These are phyloP conservation scores for Achaetomium macrosporum DNA, from an alignment of 2,329 filamentous ascomycete species.

Conservation along the genomic window DNA sequence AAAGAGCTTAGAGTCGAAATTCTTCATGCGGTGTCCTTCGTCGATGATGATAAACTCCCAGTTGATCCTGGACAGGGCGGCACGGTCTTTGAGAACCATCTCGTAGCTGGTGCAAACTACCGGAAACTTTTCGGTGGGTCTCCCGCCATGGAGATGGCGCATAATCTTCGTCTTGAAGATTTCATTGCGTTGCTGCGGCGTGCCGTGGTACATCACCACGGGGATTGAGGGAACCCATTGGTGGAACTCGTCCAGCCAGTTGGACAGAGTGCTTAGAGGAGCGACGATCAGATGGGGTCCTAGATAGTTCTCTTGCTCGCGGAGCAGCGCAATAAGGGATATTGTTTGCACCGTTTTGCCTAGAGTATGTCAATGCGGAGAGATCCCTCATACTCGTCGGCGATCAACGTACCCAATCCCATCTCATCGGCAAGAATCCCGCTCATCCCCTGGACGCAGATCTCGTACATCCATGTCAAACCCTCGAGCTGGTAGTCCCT, in stretches of 20 bases:
- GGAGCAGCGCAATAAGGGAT: constrained; percentile 75
- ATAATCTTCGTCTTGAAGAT: constrained; percentile 70
- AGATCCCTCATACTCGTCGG: not conserved
- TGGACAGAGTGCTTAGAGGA: constrained; percentile 83
- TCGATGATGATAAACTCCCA: constrained; percentile 99
- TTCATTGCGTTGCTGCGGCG: constrained; percentile 66
- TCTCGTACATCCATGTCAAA: constrained; percentile 90
- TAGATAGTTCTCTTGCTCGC: constrained; percentile 75
- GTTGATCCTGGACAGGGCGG: constrained; percentile 72
- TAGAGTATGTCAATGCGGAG: constrained; percentile 24
- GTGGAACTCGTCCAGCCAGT: constrained; percentile 92
- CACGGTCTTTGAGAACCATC: constrained; percentile 86
- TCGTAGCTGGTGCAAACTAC: constrained; percentile 95
- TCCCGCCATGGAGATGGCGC: constrained; percentile 57
- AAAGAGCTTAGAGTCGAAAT: constrained; percentile 87
- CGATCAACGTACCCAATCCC: constrained; percentile 57
- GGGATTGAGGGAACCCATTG: constrained; percentile 88
- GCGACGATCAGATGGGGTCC: constrained; percentile 90
- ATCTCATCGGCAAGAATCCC: constrained; percentile 93
- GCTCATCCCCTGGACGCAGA: constrained; percentile 72
- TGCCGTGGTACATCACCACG: constrained; percentile 85
- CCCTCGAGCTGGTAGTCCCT: constrained; percentile 91
- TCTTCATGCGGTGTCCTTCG: constrained; percentile 95
- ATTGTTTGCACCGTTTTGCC: constrained; percentile 93
- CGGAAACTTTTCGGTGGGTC: constrained; percentile 64